A percentile compares a stretch with the other conserved stretches of the same genome.
Evolutionary conservation across 257 asterid genomes (phyloP).

Genomic region (Jacaranda copaia): DNA sequence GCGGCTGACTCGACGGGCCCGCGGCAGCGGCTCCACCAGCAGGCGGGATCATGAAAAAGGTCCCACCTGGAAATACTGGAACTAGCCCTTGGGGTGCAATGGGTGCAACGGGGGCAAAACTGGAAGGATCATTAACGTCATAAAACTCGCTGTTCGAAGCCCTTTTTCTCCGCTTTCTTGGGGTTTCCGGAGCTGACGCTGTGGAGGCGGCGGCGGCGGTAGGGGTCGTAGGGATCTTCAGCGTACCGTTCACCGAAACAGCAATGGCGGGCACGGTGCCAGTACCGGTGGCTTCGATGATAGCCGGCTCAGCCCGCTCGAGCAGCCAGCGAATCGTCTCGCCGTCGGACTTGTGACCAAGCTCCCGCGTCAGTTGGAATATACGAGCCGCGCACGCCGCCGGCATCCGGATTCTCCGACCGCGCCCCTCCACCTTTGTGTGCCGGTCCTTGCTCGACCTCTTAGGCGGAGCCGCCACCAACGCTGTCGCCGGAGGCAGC

Average conservation of each 20-base stretch:
- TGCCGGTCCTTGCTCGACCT: slow-evolving; percentile 81
- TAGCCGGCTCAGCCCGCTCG: slow-evolving; percentile 84
- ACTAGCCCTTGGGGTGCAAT: slow-evolving; percentile 68
- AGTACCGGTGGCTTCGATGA: slow-evolving; percentile 80
- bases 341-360: slow-evolving; percentile 83
- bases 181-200: slow-evolving; percentile 41
- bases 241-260: slow-evolving; percentile 73
- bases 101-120: slow-evolving; percentile 73
- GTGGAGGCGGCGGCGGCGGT: slow-evolving; percentile 31
- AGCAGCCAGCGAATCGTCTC: slow-evolving; percentile 86
- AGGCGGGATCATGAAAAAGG: slow-evolving; percentile 73
- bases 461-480: slow-evolving; percentile 46
- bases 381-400: slow-evolving; percentile 85
- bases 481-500: not conserved
- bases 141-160: slow-evolving; percentile 57
- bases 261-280: slow-evolving; percentile 87
- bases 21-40: slow-evolving; percentile 36
- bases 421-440: slow-evolving; percentile 90
- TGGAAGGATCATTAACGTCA: slow-evolving; percentile 55
- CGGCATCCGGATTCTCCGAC: slow-evolving; percentile 82
- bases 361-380: slow-evolving; percentile 76
- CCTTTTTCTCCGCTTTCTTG: slow-evolving; percentile 55
- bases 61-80: slow-evolving; percentile 70
- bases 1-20: slow-evolving; percentile 61
- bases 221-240: slow-evolving; percentile 71